Evolutionary conservation across 1,139 yeast genomes (phyloP), one percentile per base, ranked within the genome.

Genomic region (Geotrichum candidum): DNA sequence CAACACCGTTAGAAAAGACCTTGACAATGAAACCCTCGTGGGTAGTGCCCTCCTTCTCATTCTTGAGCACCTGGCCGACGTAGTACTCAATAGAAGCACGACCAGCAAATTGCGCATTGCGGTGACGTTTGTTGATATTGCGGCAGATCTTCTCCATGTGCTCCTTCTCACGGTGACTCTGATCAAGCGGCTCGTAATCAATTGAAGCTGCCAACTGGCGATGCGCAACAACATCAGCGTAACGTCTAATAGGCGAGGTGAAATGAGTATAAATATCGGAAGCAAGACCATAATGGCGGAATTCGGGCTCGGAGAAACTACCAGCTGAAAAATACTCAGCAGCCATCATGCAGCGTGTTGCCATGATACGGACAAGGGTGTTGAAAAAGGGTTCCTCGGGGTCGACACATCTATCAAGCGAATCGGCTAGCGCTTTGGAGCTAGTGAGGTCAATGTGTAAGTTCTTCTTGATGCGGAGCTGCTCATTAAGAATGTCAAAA

Each of bases 61-160:
- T 52, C 73, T 91, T 88, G 88, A 95, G 88, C 46, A 92, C 97
- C 77, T 95, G 99, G 15, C 99, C 99, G 55, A 95, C 99, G 71
- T 90, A 94, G 75, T 94, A 95, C 73, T 95, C 99, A 66, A 95
- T 90, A 73, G 96, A 89, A 45, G 99, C 97, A 72, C 99, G 84
- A 48, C 99, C 99, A 1, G 99, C 99, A 80, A 94, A 90, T 76
- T 95, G 99, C 0, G 99, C 99, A 74, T 94, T 95, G 75, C 99
- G 85, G 74, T 95, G 99, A 69, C 97, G 87, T 70, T 82, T 87
- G 77, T 95, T 95, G 72, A 95, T 92, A 72, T 94, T 95, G 69
- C 85, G 84, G 68, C 95, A 94, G 64, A 95, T 86, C 67, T 85
- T 76, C 68, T 94, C 97, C 95, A 95, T 90, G 77, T 90, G 91